Conservation (phyloP, 768 basidiomycete species). For the Macrolepiota dolichaula region DNA sequence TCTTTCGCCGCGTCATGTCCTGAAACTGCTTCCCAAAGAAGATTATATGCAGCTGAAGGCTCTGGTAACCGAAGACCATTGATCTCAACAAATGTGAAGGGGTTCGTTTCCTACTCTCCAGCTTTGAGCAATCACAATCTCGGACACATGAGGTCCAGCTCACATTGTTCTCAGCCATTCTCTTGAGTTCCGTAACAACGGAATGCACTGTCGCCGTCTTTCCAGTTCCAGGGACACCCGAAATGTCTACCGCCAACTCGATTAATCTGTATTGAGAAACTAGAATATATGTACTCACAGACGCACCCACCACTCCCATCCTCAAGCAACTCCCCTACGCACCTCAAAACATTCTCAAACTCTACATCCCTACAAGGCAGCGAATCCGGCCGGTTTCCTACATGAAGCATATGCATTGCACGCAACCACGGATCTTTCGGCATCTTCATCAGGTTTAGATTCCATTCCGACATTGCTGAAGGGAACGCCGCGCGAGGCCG, state of each 20-base stretch:
- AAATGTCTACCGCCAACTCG: slow-evolving; percentile 66
- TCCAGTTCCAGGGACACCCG: slow-evolving; percentile 97
- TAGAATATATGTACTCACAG: slow-evolving; percentile 51
- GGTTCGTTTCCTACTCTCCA: slow-evolving; percentile 73
- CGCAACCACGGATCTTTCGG: slow-evolving; percentile 80
- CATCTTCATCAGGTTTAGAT: slow-evolving; percentile 44
- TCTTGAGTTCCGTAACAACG: slow-evolving; percentile 84
- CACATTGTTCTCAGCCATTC: slow-evolving; percentile 81
- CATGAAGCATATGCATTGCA: slow-evolving; percentile 89
- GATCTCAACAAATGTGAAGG: slow-evolving; percentile 96
- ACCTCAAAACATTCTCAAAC: slow-evolving; percentile 68
- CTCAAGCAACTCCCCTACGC: slow-evolving; percentile 82
- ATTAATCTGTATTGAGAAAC: slow-evolving; percentile 9
- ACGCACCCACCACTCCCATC: slow-evolving; percentile 94
- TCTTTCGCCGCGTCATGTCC: slow-evolving; percentile 66
- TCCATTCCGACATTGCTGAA: slow-evolving; percentile 30
- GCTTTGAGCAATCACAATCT: neutral
- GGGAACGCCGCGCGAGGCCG: slow-evolving; percentile 18
- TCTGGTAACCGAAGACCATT: slow-evolving; percentile 94
- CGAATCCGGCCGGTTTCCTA: slow-evolving; percentile 86
- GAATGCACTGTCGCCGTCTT: slow-evolving; percentile 98
- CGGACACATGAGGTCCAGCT: slow-evolving; percentile 20
- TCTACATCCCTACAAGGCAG: slow-evolving; percentile 89
- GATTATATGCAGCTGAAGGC: slow-evolving; percentile 85
- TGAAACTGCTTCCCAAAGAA: slow-evolving; percentile 92